phyloP scores from a whole-genome alignment of 2,329 filamentous ascomycete species.

The Fusarium sp. region DNA sequence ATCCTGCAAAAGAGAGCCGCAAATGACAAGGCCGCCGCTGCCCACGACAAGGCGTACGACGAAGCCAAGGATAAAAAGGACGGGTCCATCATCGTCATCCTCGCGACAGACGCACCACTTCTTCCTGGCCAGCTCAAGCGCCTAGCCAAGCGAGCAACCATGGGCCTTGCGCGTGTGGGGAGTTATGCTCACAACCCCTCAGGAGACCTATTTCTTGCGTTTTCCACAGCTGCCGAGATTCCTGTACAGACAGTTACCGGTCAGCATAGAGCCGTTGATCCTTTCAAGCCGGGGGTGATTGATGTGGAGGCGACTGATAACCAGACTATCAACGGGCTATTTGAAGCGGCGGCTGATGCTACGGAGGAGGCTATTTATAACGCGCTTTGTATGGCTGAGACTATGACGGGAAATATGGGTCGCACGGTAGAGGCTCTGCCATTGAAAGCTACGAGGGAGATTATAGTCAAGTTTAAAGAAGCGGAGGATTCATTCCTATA shows the following conservation, averaged over 20 bases:
- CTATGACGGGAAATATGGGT: slow-evolving; percentile 67
- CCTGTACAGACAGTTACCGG: slow-evolving; percentile 55
- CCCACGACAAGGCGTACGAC: slow-evolving; percentile 12
- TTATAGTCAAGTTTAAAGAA: not conserved
- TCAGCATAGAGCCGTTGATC: slow-evolving; percentile 55
- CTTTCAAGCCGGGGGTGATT: slow-evolving; percentile 54
- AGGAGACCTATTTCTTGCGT: slow-evolving; percentile 74
- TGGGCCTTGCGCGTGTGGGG: slow-evolving; percentile 70
- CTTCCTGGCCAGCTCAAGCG: slow-evolving; percentile 68
- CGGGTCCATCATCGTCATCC: slow-evolving; percentile 71
- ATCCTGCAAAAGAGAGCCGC: slow-evolving; percentile 61
- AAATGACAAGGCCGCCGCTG: slow-evolving; percentile 33
- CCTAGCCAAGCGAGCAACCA: slow-evolving; percentile 69
- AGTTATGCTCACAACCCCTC: slow-evolving; percentile 71
- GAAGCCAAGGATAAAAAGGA: slow-evolving; percentile 65
- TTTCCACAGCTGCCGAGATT: slow-evolving; percentile 69
- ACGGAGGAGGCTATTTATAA: slow-evolving; percentile 77
- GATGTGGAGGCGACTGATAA: slow-evolving; percentile 59
- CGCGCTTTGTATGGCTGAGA: slow-evolving; percentile 71
- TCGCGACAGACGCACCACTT: slow-evolving; percentile 73
- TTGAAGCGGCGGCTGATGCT: slow-evolving; percentile 72
- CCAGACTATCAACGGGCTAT: slow-evolving; percentile 70
- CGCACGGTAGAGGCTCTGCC: slow-evolving; percentile 60
- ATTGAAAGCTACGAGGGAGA: not conserved
- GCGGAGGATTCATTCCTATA: not conserved